Evolutionary conservation across 352 stramenopile genomes (phyloP).

Genomic region (Phytophthora podocarpi): DNA sequence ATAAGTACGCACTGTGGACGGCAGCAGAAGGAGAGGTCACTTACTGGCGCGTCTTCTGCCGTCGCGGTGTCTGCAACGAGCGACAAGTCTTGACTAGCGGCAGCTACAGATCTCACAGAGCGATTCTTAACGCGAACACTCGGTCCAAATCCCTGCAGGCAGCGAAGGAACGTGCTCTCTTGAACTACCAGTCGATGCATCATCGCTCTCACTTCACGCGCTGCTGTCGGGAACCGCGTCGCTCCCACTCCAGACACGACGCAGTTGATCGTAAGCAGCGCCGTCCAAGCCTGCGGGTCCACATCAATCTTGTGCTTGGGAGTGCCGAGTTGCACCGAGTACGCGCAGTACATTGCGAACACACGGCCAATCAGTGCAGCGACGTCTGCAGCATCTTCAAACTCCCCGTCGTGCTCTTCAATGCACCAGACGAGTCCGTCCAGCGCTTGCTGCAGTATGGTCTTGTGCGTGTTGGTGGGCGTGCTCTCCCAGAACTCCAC

Average conservation of each 20-base stretch:
- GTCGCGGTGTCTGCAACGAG: not conserved
- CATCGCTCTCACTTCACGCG: slow-evolving; percentile 51
- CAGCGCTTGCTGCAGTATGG: slow-evolving; percentile 58
- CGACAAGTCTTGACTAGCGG: not conserved
- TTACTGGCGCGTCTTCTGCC: slow-evolving; percentile 19
- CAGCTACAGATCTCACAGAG: not conserved
- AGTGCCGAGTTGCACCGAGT: slow-evolving; percentile 55
- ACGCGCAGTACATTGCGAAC: slow-evolving; percentile 72
- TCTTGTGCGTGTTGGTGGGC: slow-evolving; percentile 56
- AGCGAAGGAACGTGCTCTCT: slow-evolving; percentile 74
- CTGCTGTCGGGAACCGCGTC: slow-evolving; percentile 28
- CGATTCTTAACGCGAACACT: slow-evolving; percentile 14
- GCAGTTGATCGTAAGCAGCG: slow-evolving; percentile 45
- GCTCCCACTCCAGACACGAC: slow-evolving; percentile 30
- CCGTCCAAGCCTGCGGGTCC: slow-evolving; percentile 47
- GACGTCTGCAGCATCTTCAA: slow-evolving; percentile 16
- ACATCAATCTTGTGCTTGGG: slow-evolving; percentile 74
- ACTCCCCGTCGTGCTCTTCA: slow-evolving; percentile 29
- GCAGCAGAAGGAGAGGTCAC: slow-evolving; percentile 2
- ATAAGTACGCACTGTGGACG: not conserved
- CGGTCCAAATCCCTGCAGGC: slow-evolving; percentile 50
- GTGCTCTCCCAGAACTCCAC: slow-evolving; percentile 83
- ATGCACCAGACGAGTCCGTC: slow-evolving; percentile 51
- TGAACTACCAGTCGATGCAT: slow-evolving; percentile 46
- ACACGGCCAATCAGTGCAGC: slow-evolving; percentile 44